Evolutionary conservation across 768 basidiomycete genomes (phyloP), one percentile per base, ranked within the genome.

Genomic region (Mycena indigotica): DNA sequence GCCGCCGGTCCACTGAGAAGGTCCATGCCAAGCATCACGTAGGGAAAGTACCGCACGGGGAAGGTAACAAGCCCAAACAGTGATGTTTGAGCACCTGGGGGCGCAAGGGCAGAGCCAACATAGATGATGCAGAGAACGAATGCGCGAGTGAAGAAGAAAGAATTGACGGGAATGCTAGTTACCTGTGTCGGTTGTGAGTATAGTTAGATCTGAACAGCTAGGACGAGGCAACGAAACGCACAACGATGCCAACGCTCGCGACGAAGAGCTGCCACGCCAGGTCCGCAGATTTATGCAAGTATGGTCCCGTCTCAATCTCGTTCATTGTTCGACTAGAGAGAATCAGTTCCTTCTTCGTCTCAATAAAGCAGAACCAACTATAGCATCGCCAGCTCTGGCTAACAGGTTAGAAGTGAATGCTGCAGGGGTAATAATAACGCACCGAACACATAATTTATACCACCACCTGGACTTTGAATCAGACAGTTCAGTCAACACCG

Each of bases 61-160:
- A 95, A 67, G 17, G 84, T 84, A 65, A 96, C 55, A 54, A 96
- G 80, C 4, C 93, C 93, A 77, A 92, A 86, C 56, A 95, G 68
- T 6, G 88, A 89, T 15, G 89, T 87, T 65, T 83, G 84, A 8
- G 84, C 66, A 24, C 87, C 86, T 5, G 83, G 79, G 23, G 87
- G 84, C 3, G 89, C 81, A 44, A 91, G 83, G 3, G 79, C 67
- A 28, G 88, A 85, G 59, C 80, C 80, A 56, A 94, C 73, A 70
- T 93, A 93, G 28, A 81, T 79, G 63, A 94, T 72, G 61, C 82
- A 81, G 64, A 87, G 73, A 41, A 91, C 76, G 53, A 94, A 75
- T 2, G 91, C 80, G 23, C 84, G 84, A 48, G 80, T 76, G 74
- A 91, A 87, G 38, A 86, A 60, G 59, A 72, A 70, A 5, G 84